These are phyloP conservation scores for Physcomitrellopsis africana DNA, from an alignment of 225 moss, liverwort and hornwort species.

Conservation along the genomic window DNA sequence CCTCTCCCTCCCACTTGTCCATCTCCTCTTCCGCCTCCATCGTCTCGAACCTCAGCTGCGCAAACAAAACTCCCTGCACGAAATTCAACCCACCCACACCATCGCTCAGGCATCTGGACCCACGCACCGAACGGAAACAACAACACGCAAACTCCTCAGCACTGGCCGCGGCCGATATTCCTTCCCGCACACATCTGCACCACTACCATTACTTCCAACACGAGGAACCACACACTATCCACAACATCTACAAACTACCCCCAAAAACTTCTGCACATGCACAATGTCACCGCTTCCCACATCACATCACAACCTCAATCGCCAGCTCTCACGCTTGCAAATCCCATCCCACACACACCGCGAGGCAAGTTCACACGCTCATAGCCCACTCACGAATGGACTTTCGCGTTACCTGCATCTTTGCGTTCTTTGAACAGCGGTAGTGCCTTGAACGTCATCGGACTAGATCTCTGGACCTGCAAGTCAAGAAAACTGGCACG, in stretches of 20 bases:
- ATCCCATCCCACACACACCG: no score
- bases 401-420: slow-evolving; percentile 41
- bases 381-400: slow-evolving; percentile 22
- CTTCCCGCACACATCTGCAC: no score
- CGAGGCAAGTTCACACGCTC: background rate
- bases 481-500: slow-evolving; percentile 50
- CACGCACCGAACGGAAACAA: background rate
- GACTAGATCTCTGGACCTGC: slow-evolving; percentile 51
- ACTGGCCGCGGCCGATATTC: no score
- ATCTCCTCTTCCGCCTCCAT: slow-evolving; percentile 39
- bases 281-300: no score
- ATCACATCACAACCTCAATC: no score
- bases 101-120: background rate
- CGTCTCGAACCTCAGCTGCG: slow-evolving; percentile 36
- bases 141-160: background rate
- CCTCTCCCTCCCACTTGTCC: slow-evolving; percentile 46
- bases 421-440: slow-evolving; percentile 56
- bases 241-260: no score
- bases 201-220: no score
- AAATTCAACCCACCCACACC: background rate
- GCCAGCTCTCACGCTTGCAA: no score
- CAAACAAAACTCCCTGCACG: slow-evolving; percentile 46
- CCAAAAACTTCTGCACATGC: no score
- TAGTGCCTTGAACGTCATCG: slow-evolving; percentile 61
- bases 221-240: no score